Evolutionary conservation across 2,329 filamentous ascomycete species (phyloP).

Genomic region (Colletotrichum siamense): DNA sequence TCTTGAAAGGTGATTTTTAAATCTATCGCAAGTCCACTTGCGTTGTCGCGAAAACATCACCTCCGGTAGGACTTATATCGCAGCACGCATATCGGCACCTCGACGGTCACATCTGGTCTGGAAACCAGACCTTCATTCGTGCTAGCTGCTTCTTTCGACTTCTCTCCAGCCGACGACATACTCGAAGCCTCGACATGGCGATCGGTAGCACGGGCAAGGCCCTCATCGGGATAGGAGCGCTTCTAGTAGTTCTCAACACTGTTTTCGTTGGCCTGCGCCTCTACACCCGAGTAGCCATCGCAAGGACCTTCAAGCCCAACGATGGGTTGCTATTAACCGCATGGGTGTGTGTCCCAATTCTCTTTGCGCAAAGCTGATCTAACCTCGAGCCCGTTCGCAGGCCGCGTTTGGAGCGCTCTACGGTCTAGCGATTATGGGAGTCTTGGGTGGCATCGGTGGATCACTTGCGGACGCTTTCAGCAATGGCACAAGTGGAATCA

Average conservation of each 20-base stretch:
- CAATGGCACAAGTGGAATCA: background rate
- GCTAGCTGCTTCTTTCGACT: background rate
- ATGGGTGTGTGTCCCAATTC: background rate
- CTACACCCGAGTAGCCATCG: conserved; percentile 1
- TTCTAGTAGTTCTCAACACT: conserved; percentile 1
- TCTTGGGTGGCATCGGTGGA: conserved; percentile 7
- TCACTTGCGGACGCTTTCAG: background rate
- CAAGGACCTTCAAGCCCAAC: background rate
- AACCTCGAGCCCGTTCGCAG: background rate
- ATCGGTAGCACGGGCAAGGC: background rate
- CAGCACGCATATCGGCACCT: background rate
- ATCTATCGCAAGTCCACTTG: background rate
- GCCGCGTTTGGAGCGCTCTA: conserved; percentile 5
- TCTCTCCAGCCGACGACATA: background rate
- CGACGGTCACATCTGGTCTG: background rate
- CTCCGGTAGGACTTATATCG: background rate
- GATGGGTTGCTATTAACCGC: background rate
- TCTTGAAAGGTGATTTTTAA: background rate
- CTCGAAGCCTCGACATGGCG: background rate
- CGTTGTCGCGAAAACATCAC: too few relatives aligned
- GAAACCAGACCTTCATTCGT: background rate
- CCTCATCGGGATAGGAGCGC: background rate
- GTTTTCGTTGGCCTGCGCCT: conserved; percentile 3
- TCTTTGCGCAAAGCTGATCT: background rate
- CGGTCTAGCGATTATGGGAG: background rate